Base-by-base conservation (phyloP, 139 green algal genomes). In the Chlorella sorokiniana region DNA sequence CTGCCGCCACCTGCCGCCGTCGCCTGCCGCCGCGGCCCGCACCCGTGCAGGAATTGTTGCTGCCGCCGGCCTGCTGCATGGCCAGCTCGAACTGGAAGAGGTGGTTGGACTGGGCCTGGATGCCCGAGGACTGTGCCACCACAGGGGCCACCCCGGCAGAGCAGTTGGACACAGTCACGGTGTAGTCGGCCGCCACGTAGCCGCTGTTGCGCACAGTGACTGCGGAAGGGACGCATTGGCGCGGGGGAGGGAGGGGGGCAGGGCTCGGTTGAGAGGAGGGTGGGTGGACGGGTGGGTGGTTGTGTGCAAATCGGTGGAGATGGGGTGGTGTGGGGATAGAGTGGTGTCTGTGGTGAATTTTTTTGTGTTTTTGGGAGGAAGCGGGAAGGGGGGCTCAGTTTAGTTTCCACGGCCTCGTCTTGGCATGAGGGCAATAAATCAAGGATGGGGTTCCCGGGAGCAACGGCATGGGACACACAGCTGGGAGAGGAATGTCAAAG, bases 111-210 rank as follows among this genome's bases (percentile, higher is more conserved):
- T 73, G 44, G 1, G 89, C 44, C 2, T 37, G 51, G 22, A 95
- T 85, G 35, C 69, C 78, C 27, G 89, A 35, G 0, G 41, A n/a
- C 48, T 92, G 86, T 10, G 91, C 90, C 56, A 89, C 70, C 2
- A 92, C 70, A 6, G 82, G 48, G 81, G 76, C 70, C 0, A 95
- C 52, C 25, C 86, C 84, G 1, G 41, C 45, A 4, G 62, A 83
- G 86, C 91, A 95, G 76, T 93, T 90, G 38, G 20, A 61, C 8
- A 95, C 86, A 1, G 79, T 84, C 10, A 94, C 63, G 0, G 81
- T 93, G 86, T 90, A 97, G 69, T 80, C 80, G 25, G 91, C 78
- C 1, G 67, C 27, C 14, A 95, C 78, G 48, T 45, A 86, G 45
- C 93, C 93, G 0, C 61, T 87, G 81, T 96, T 97, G 29, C 78